These are phyloP conservation scores for Pseudozyma sp. DNA, from an alignment of 1,284 basidiomycete genomes.

Conservation along the genomic window DNA sequence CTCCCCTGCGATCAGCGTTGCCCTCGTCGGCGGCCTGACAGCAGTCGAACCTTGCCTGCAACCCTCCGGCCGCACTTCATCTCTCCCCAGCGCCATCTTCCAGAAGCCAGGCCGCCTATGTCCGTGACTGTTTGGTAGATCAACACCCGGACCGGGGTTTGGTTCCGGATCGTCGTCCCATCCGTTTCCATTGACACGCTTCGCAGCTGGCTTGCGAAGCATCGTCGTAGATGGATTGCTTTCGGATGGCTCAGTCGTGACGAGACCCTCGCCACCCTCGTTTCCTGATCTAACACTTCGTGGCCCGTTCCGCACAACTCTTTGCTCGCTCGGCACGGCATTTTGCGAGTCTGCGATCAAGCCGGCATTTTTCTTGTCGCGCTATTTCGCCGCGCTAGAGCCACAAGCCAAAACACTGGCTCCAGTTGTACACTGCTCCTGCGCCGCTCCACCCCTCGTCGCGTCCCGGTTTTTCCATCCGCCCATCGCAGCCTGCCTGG, in stretches of 20 bases:
- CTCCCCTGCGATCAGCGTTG: conserved; percentile 5
- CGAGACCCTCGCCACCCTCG: background rate
- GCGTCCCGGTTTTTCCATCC: conserved; percentile 8
- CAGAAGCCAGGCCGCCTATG: conserved; percentile 21
- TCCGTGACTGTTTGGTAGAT: conserved; percentile 29
- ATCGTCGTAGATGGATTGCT: background rate
- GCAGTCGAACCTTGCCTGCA: background rate
- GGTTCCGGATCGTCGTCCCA: conserved; percentile 14
- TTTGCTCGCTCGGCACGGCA: conserved; percentile 6
- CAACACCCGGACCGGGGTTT: conserved; percentile 4
- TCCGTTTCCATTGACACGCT: conserved; percentile 4
- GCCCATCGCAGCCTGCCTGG: background rate
- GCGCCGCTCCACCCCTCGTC: conserved; percentile 3
- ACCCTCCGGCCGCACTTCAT: conserved; percentile 6
- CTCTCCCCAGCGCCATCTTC: conserved; percentile 1
- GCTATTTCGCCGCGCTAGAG: conserved; percentile 5
- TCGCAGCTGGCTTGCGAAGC: background rate
- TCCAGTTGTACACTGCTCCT: conserved; percentile 4
- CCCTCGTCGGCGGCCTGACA: background rate
- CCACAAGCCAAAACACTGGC: background rate
- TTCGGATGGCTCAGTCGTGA: conserved; percentile 15
- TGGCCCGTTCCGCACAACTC: conserved; percentile 1
- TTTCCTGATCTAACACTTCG: conserved; percentile 8
- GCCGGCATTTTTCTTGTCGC: conserved; percentile 5
- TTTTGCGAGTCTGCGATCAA: conserved; percentile 15